Base-by-base conservation (phyloP, 2,329 filamentous ascomycete genomes). In the Alternaria arborescens region DNA sequence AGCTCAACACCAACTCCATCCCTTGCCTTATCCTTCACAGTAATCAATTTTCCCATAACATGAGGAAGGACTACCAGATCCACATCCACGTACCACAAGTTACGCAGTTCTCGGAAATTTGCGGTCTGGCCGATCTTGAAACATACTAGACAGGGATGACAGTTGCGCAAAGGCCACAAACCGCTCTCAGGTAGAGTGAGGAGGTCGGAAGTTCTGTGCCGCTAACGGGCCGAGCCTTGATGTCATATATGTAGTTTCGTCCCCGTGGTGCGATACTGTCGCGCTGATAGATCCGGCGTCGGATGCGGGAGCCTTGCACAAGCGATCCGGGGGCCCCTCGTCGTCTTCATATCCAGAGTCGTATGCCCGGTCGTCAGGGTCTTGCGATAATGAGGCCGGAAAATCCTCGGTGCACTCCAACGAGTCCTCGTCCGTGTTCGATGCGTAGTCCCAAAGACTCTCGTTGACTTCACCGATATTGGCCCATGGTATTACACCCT, bases 71-170 rank as follows among this genome's bases (percentile, higher is more conserved):
- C 6, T 14, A 18, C 18, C 1, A 24, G 30, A 53, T 44, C 51
- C 51, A 53, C 51, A 53, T 10, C 20, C 26, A 34, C 51, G 51
- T 44, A 44, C 51, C 51, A 44, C 51, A 28, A 42, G 26, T 43
- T 43, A 53, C 51, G 26, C 51, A 30, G 26, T 24, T 10, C 18
- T 30, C 18, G 5, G 20, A 12, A 10, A 53, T 43, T 44, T 30
- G 40, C 18, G 24, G 30, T 53, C n/a, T 53, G 41, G 26, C 22
- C 40, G 18, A 20, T 43, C 26, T 30, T 36, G 51, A 53, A 53
- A 53, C 51, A 11, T 22, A 53, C 51, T 53, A 53, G 40, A 53
- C 51, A 53, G 40, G 51, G 51, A 10, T 53, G 18, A 38, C 16
- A 26, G 28, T n/a, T 12, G 38, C 51, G 38, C 46, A 48, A 48